These are phyloP conservation scores for Aspergillus floridensis DNA, from an alignment of 2,329 filamentous ascomycete genomes.

Conservation along the genomic window DNA sequence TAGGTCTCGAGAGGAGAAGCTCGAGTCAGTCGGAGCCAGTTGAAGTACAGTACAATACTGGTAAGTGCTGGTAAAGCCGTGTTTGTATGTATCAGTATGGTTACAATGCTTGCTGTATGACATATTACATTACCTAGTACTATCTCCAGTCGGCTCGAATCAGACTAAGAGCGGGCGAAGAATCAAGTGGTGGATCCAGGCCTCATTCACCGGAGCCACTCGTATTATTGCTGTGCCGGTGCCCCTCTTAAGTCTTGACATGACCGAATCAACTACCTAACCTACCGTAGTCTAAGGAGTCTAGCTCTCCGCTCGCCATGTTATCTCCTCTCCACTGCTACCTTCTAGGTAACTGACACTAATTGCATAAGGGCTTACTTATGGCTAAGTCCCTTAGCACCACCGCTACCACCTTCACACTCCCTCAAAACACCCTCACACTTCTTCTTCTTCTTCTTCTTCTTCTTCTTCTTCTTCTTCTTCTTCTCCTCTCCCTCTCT, in stretches of 20 bases:
- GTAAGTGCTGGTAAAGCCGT: background rate
- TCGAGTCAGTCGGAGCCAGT: background rate
- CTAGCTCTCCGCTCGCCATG: conserved; percentile 5
- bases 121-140: background rate
- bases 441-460: background rate
- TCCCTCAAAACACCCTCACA: background rate
- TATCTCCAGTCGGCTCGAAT: conserved; percentile 8
- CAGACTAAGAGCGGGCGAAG: conserved; percentile 9
- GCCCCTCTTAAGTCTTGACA: background rate
- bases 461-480: background rate
- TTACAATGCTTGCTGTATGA: background rate
- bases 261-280: background rate
- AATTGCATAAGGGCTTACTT: conserved; percentile 10
- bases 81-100: background rate
- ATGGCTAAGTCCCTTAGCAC: conserved; percentile 5
- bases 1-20: background rate
- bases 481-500: background rate
- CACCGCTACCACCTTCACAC: conserved; percentile 1
- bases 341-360: conserved; percentile 9
- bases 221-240: background rate
- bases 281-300: background rate
- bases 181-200: conserved; percentile 8
- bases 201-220: background rate
- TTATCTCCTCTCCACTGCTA: conserved; percentile 2
- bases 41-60: too few relatives aligned